Evolutionary conservation across 768 basidiomycete species (phyloP), one percentile per base, ranked within the genome.

Genomic region (Tricholoma bakamatsutake): DNA sequence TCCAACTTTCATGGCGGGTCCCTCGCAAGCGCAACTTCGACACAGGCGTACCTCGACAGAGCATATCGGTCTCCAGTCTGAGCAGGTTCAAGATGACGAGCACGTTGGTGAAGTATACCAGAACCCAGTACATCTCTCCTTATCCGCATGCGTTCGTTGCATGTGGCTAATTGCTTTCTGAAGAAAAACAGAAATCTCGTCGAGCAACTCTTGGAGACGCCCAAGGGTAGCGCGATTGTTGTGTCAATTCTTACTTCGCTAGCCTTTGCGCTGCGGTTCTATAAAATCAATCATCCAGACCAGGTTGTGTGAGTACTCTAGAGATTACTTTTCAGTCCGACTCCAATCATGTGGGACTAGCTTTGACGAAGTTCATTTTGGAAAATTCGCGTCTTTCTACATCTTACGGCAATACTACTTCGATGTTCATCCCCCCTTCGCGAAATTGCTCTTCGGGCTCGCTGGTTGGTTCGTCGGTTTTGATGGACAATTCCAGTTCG

Each of bases 331-430:
- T 42, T 43, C 28, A 47, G 9, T 17, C 7, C 28, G 12, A 10
- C 18, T 35, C 3, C 34, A 8, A 39, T 37, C 11, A 11, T 24
- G 0, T 31, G 27, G 45, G 7, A 46, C 28, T 62, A 95, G 93
- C 48, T 98, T 98, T 67, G 95, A 98, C 68, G 95, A 98, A 73
- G 96, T 98, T 11, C 96, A 98, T 67, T 98, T 98, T 67, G 96
- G 96, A 59, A 97, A 98, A 71, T 99, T 99, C 68, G 95, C 97
- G 11, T 84, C 91, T 5, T 90, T 93, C 72, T 99, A 99, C 71
- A 85, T 98, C 67, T 75, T 75, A 46, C 81, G 96, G 60, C 84
- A 97, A 71, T 99, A 98, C 76, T 98, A 98, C 74, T 99, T 99
- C 76, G 97, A 99, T 68, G 96, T 99, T 7, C 97, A 99, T 65